These are phyloP conservation scores for Aspergillus sp. DNA, from an alignment of 2,329 filamentous ascomycete species.

Conservation along the genomic window DNA sequence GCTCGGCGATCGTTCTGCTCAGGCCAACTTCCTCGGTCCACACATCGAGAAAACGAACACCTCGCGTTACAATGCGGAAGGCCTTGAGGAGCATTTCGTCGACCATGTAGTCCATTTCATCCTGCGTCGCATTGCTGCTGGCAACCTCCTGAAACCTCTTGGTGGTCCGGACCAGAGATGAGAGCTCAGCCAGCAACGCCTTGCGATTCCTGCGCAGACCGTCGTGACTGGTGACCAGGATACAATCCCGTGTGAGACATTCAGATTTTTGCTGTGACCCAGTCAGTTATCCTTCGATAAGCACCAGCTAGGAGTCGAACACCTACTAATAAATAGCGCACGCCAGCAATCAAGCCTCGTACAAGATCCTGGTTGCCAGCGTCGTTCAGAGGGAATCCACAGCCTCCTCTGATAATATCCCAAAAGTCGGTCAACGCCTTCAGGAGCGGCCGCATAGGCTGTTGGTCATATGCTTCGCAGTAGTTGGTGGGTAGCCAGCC, in stretches of 20 bases:
- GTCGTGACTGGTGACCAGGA: constrained; percentile 73
- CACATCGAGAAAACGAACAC: constrained; percentile 84
- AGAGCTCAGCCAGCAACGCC: constrained; percentile 83
- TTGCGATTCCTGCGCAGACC: constrained; percentile 79
- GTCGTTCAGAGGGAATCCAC: constrained; percentile 71
- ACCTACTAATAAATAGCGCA: constrained; percentile 83
- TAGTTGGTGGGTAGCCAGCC: constrained; percentile 99
- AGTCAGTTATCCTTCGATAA: not conserved
- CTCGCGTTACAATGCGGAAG: constrained; percentile 90
- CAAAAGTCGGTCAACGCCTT: constrained; percentile 88
- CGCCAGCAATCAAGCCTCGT: constrained; percentile 88
- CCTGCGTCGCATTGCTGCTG: constrained; percentile 45
- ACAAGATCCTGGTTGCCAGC: constrained; percentile 93
- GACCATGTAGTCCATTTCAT: constrained; percentile 59
- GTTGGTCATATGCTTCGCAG: constrained; percentile 90
- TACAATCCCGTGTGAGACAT: constrained; percentile 80
- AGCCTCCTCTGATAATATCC: constrained; percentile 81
- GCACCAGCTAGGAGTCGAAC: not conserved
- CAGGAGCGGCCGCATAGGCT: constrained; percentile 80
- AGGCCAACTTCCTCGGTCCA: constrained; percentile 63
- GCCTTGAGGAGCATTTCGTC: constrained; percentile 93
- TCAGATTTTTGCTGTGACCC: constrained; percentile 75
- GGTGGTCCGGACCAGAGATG: constrained; percentile 82
- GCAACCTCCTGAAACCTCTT: constrained; percentile 80
- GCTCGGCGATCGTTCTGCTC: constrained; percentile 42